Conservation (phyloP, 306 rosid genomes). For the Canavalia gladiata region DNA sequence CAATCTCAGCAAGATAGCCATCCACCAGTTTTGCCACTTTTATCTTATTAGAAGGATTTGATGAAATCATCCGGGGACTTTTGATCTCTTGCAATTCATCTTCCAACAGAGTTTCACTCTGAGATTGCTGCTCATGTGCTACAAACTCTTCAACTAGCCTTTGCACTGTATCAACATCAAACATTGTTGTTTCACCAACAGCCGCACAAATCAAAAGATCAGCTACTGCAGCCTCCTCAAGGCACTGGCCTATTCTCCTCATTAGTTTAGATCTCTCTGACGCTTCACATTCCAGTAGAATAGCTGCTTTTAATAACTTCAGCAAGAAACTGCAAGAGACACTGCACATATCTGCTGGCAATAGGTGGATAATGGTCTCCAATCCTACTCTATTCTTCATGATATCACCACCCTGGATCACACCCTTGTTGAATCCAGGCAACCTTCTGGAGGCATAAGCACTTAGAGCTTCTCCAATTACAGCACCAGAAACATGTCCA, state of each 20-base stretch:
- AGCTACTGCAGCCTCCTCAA: slow-evolving; percentile 79
- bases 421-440: slow-evolving; percentile 74
- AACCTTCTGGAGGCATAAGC: slow-evolving; percentile 78
- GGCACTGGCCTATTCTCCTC: slow-evolving; percentile 75
- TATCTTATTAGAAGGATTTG: slow-evolving; percentile 63
- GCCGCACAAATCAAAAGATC: slow-evolving; percentile 73
- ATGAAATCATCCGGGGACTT: slow-evolving; percentile 61
- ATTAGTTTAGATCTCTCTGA: slow-evolving; percentile 63
- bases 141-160: slow-evolving; percentile 81
- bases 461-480: slow-evolving; percentile 85
- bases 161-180: slow-evolving; percentile 76
- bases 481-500: slow-evolving; percentile 63
- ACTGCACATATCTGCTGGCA: slow-evolving; percentile 66
- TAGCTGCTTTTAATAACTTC: slow-evolving; percentile 68
- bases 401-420: slow-evolving; percentile 72
- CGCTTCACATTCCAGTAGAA: slow-evolving; percentile 69
- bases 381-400: slow-evolving; percentile 63
- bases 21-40: slow-evolving; percentile 88
- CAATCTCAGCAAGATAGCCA: slow-evolving; percentile 83
- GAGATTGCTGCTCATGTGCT: slow-evolving; percentile 53
- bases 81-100: slow-evolving; percentile 72
- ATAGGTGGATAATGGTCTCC: slow-evolving; percentile 67
- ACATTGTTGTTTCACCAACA: slow-evolving; percentile 53
- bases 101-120: slow-evolving; percentile 59
- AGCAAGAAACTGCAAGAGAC: slow-evolving; percentile 74